A percentile compares a stretch with the other conserved stretches of the same genome.
Conservation (phyloP, 2,329 filamentous ascomycete genomes). For the Nothophaeocryptopus gaeumannii region DNA sequence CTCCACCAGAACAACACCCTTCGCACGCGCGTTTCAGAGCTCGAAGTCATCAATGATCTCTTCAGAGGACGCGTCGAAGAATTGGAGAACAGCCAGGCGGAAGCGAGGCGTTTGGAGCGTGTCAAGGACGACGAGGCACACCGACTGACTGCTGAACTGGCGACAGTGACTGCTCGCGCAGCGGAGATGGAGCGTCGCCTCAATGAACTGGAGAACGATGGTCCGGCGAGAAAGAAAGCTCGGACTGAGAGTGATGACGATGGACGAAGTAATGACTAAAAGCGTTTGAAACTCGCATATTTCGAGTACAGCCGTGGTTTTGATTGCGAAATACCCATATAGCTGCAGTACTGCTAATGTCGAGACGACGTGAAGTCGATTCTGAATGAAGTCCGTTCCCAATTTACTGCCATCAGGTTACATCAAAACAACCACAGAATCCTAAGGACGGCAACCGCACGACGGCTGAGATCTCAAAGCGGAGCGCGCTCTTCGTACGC, state of each 20-base stretch:
- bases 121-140: conserved; percentile 58
- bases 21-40: conserved; percentile 92
- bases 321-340: background rate
- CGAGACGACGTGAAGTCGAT: too few relatives aligned
- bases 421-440: too few relatives aligned
- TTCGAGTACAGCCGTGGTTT: background rate
- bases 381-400: too few relatives aligned
- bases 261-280: conserved; percentile 16
- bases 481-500: too few relatives aligned
- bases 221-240: conserved; percentile 22
- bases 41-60: conserved; percentile 84
- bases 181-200: conserved; percentile 22
- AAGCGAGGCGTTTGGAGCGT: conserved; percentile 59
- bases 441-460: too few relatives aligned
- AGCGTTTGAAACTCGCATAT: background rate
- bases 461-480: too few relatives aligned
- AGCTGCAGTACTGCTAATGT: background rate
- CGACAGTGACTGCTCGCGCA: conserved; percentile 38
- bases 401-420: too few relatives aligned
- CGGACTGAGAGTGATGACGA: conserved; percentile 14
- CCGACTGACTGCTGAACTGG: conserved; percentile 59
- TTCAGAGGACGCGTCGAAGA: conserved; percentile 67
- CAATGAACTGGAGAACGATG: conserved; percentile 19
- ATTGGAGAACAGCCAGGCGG: conserved; percentile 72
- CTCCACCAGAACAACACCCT: conserved; percentile 77